phyloP scores from a whole-genome alignment of 1,284 basidiomycete genomes.

The Cryptococcus sp. region DNA sequence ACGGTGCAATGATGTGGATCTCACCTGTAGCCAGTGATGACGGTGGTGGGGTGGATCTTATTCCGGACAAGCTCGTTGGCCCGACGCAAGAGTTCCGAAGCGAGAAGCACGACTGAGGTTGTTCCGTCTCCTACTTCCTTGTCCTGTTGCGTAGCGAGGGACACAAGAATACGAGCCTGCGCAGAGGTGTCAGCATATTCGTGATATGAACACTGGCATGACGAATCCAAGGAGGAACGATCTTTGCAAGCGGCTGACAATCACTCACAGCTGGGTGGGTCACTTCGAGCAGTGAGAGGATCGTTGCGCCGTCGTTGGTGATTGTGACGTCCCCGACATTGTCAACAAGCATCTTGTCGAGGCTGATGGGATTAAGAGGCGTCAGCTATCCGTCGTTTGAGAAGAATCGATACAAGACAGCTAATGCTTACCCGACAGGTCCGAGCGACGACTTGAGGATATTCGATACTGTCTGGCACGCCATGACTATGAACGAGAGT shows the following conservation, averaged over 20 bases:
- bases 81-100: conserved; percentile 89
- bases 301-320: conserved; percentile 99
- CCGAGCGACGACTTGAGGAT: conserved; percentile 96
- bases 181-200: background rate
- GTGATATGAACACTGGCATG: too few relatives aligned
- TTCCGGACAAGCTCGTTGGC: conserved; percentile 98
- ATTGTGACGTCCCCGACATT: conserved; percentile 99
- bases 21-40: conserved; percentile 92
- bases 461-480: conserved; percentile 95
- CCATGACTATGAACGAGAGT: conserved; percentile 67
- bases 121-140: conserved; percentile 99
- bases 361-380: conserved; percentile 52
- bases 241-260: too few relatives aligned
- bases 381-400: conserved; percentile 15
- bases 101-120: conserved; percentile 96
- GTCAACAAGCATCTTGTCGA: conserved; percentile 98
- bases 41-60: conserved; percentile 98
- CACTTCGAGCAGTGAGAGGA: conserved; percentile 87
- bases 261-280: conserved; percentile 79
- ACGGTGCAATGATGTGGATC: conserved; percentile 5
- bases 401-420: too few relatives aligned
- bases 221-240: too few relatives aligned
- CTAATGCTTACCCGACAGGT: conserved; percentile 66
- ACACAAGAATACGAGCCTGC: conserved; percentile 84
- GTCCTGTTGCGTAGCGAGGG: conserved; percentile 98